Evolutionary conservation across 2,329 filamentous ascomycete genomes (phyloP).

Genomic region (Fusarium aywerte): DNA sequence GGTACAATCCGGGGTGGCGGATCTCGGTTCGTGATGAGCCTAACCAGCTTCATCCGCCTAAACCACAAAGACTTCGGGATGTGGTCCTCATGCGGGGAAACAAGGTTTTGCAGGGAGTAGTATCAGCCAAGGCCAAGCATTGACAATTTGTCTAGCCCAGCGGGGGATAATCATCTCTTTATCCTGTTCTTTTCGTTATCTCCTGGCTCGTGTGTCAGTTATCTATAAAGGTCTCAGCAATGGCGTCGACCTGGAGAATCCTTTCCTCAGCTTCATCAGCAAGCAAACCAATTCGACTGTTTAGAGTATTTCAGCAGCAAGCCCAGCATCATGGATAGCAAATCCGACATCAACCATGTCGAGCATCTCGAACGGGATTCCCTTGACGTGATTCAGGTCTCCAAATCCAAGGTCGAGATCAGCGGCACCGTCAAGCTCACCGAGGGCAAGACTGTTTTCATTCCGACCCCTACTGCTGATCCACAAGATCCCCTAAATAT

Average conservation of each 20-base stretch:
- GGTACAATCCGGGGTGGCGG: slow-evolving; percentile 2
- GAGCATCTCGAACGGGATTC: slow-evolving; percentile 33
- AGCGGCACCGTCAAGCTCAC: slow-evolving; percentile 40
- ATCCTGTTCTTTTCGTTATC: slow-evolving; percentile 2
- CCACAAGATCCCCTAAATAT: slow-evolving; percentile 39
- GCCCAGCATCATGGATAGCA: slow-evolving; percentile 31
- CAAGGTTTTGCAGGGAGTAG: slow-evolving; percentile 20
- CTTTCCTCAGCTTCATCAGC: slow-evolving; percentile 9
- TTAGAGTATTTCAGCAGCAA: neutral
- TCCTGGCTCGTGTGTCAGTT: slow-evolving; percentile 7
- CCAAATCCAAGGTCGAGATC: slow-evolving; percentile 33
- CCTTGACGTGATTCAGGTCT: slow-evolving; percentile 30
- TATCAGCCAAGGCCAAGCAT: slow-evolving; percentile 17
- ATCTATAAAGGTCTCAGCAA: slow-evolving; percentile 19
- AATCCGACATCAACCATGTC: slow-evolving; percentile 33
- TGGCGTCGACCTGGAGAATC: neutral
- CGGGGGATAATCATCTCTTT: neutral
- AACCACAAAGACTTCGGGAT: slow-evolving; percentile 30
- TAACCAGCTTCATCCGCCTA: slow-evolving; percentile 16
- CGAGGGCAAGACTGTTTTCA: slow-evolving; percentile 31
- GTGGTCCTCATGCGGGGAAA: slow-evolving; percentile 34
- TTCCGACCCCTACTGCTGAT: slow-evolving; percentile 39
- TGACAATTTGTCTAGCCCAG: neutral
- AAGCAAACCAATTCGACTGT: slow-evolving; percentile 2
- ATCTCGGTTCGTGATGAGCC: slow-evolving; percentile 30